phyloP scores from a whole-genome alignment of 164 flowering plant genomes.

The Annona cherimola region DNA sequence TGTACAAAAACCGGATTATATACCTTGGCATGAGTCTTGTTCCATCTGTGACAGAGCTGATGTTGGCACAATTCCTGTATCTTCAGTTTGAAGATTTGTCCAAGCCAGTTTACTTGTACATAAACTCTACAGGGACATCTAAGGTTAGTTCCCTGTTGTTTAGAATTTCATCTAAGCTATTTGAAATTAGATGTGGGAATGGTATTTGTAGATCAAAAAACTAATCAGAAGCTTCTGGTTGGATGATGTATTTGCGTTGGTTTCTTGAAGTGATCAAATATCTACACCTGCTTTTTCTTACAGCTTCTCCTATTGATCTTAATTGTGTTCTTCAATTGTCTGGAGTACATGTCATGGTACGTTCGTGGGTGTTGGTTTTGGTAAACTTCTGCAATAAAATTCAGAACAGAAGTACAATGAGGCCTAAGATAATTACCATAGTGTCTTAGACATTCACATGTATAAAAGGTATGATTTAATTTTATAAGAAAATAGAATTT shows the following conservation, averaged over 20 bases:
- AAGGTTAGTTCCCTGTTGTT: slow-evolving; percentile 39
- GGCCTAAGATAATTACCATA: too few species aligned
- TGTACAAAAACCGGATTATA: slow-evolving; percentile 79
- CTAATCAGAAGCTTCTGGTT: too few species aligned
- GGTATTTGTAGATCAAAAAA: neutral
- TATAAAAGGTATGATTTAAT: too few species aligned
- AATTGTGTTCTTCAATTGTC: too few species aligned
- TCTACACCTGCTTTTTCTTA: neutral
- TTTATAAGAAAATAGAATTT: too few species aligned
- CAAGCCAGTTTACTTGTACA: slow-evolving; percentile 83
- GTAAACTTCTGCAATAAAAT: too few species aligned
- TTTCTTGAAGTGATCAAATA: neutral
- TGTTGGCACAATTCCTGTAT: slow-evolving; percentile 80
- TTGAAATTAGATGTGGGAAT: neutral
- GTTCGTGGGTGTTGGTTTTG: too few species aligned
- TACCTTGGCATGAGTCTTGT: slow-evolving; percentile 90
- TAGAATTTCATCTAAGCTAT: neutral
- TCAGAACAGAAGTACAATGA: too few species aligned
- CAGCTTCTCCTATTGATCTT: too few species aligned
- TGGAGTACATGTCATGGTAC: too few species aligned
- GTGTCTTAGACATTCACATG: too few species aligned
- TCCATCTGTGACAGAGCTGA: slow-evolving; percentile 84
- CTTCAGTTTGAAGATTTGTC: slow-evolving; percentile 71
- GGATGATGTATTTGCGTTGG: neutral
- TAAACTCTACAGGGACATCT: slow-evolving; percentile 92